phyloP scores from a whole-genome alignment of 2,329 filamentous ascomycete genomes.

The Talaromyces sp. region DNA sequence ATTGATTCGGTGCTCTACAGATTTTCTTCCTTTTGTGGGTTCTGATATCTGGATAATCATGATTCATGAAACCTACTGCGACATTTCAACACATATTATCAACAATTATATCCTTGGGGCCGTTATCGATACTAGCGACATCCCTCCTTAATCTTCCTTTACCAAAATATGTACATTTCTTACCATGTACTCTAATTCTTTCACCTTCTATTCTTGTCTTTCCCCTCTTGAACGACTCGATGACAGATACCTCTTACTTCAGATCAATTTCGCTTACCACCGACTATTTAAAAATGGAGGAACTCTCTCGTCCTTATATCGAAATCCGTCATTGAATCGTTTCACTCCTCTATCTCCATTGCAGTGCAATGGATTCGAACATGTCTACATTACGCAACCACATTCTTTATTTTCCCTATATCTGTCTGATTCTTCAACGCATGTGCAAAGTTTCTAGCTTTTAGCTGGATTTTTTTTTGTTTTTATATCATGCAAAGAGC shows the following conservation, averaged over 20 bases:
- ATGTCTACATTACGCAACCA: not conserved
- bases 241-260: not conserved
- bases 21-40: constrained; percentile 58
- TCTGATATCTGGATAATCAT: constrained; percentile 46
- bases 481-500: too few species aligned
- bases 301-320: not conserved
- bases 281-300: not conserved
- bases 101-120: not conserved
- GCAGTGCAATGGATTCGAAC: not conserved
- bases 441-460: not conserved
- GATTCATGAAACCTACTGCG: not conserved
- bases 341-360: not conserved
- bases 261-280: not conserved
- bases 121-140: not conserved
- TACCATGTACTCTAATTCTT: constrained; percentile 9
- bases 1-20: not conserved
- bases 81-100: not conserved
- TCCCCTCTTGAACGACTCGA: not conserved
- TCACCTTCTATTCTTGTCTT: not conserved
- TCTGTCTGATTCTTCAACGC: not conserved
- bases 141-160: not conserved
- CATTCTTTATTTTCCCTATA: not conserved
- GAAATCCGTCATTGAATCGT: not conserved
- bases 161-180: constrained; percentile 6
- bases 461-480: not conserved